Evolutionary conservation across 192 early-diverging fungal genomes (phyloP).

Genomic region (Pilaira anomala): DNA sequence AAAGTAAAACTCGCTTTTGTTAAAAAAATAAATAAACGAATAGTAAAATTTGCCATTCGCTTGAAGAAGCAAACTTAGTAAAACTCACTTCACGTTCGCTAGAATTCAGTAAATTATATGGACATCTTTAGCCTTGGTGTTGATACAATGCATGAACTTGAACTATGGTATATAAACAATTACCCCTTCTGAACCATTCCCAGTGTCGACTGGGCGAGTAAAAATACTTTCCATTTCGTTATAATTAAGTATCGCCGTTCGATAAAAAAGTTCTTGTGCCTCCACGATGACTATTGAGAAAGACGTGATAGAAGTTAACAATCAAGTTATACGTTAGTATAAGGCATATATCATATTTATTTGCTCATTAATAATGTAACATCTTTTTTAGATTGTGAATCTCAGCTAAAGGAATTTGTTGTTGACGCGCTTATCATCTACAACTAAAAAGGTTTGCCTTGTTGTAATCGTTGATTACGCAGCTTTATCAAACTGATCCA

Average conservation of each 20-base stretch:
- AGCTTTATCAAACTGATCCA: conserved; percentile 1
- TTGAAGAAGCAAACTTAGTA: too few relatives aligned
- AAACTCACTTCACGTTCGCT: too few relatives aligned
- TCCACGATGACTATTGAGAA: not conserved
- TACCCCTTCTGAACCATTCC: conserved; percentile 4
- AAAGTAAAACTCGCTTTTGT: too few relatives aligned
- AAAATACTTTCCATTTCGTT: conserved; percentile 3
- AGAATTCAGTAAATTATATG: too few relatives aligned
- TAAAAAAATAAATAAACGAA: too few relatives aligned
- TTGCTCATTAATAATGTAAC: conserved; percentile 3
- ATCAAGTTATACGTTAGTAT: not conserved
- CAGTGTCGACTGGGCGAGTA: conserved; percentile 1
- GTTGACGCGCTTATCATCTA: not conserved
- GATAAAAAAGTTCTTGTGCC: not conserved
- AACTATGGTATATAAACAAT: conserved; percentile 7
- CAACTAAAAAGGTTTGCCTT: conserved; percentile 4
- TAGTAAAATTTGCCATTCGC: too few relatives aligned
- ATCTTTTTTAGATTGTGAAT: not conserved
- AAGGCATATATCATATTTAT: not conserved
- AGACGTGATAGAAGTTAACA: not conserved
- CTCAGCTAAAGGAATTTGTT: not conserved
- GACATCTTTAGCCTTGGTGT: too few relatives aligned
- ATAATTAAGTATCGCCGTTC: not conserved
- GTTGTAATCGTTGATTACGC: conserved; percentile 5
- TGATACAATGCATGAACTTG: not conserved